These are phyloP conservation scores for Ascochyta lentis DNA, from an alignment of 2,329 filamentous ascomycete species.

Conservation along the genomic window DNA sequence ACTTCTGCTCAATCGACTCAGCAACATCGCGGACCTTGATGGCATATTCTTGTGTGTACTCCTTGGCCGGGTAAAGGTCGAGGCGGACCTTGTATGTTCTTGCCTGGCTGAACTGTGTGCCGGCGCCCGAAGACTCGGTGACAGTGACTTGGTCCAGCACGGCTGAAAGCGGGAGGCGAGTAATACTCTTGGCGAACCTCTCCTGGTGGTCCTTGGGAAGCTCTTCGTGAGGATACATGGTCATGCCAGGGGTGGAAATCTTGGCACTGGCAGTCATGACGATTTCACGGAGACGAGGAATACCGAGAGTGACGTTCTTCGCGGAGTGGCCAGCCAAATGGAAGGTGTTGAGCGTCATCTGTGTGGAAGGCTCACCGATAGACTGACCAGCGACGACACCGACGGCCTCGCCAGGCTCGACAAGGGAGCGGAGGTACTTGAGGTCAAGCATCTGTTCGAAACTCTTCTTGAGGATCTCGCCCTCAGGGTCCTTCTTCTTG, in stretches of 20 bases:
- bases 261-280: slow-evolving; percentile 93
- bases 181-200: slow-evolving; percentile 90
- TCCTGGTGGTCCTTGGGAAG: slow-evolving; percentile 72
- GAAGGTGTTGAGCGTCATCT: slow-evolving; percentile 99
- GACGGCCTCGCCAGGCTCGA: slow-evolving; percentile 95
- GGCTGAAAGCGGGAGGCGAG: slow-evolving; percentile 80
- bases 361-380: slow-evolving; percentile 94
- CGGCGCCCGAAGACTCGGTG: slow-evolving; percentile 78
- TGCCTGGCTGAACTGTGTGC: slow-evolving; percentile 70
- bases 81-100: slow-evolving; percentile 86
- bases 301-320: slow-evolving; percentile 98
- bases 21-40: slow-evolving; percentile 81
- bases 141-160: slow-evolving; percentile 83
- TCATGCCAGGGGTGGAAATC: slow-evolving; percentile 92
- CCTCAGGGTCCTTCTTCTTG: slow-evolving; percentile 62
- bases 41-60: slow-evolving; percentile 86
- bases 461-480: slow-evolving; percentile 64
- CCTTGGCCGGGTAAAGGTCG: slow-evolving; percentile 80
- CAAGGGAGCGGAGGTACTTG: slow-evolving; percentile 90
- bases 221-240: slow-evolving; percentile 76
- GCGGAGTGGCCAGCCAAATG: slow-evolving; percentile 98
- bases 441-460: slow-evolving; percentile 86
- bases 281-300: slow-evolving; percentile 94
- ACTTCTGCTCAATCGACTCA: slow-evolving; percentile 77
- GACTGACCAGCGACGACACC: slow-evolving; percentile 97